Base-by-base conservation (phyloP, 306 rosid species). In the Castanopsis chinensis region DNA sequence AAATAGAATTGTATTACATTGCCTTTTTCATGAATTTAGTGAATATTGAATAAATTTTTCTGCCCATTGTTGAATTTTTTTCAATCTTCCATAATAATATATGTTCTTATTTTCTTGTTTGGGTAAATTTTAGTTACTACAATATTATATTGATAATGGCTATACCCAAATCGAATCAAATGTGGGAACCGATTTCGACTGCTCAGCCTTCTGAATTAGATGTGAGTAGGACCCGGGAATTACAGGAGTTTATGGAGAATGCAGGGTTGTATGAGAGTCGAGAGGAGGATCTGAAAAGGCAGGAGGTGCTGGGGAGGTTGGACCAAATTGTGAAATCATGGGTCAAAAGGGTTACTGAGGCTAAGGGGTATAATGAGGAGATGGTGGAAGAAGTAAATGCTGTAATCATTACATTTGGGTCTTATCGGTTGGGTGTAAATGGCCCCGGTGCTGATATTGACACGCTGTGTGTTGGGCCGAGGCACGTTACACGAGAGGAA, bases 381-480 rank as follows among this genome's bases (percentile, higher is more conserved):
- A 32, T 57, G 28, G 41, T 55, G 19, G 67, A 55, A 17, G 12
- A 32, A 54, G 67, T 63, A 5, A 73, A 56, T 19, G 77, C 77
- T 6, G 30, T 18, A 5, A 28, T 55, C 27, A 32, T 73, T 3
- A 19, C 77, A 17, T 55, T 19, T 10, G 67, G 77, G 9, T 73
- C 67, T 7, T 73, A 55, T 15, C 49, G 77, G 13, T 30, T 73
- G 30, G 53, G 67, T 5, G 77, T 74, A 28, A 63, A 74, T 74
- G 68, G 68, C n/a, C 68, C 69, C 13, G 68, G 33, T 25, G 63
- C 76, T 3, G 64, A 72, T 53, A 53, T 53, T 17, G 76, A 72
- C 23, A 28, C 45, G 5, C 77, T 73, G 0, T 73, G 77, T 74
- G 54, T 74, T 33, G 77, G 76, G 21, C 68, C 77, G 1, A 55